Evolutionary conservation across 495 filamentous ascomycete species (phyloP), one percentile per base, ranked within the genome.

Genomic region (Ascobolus immersus): DNA sequence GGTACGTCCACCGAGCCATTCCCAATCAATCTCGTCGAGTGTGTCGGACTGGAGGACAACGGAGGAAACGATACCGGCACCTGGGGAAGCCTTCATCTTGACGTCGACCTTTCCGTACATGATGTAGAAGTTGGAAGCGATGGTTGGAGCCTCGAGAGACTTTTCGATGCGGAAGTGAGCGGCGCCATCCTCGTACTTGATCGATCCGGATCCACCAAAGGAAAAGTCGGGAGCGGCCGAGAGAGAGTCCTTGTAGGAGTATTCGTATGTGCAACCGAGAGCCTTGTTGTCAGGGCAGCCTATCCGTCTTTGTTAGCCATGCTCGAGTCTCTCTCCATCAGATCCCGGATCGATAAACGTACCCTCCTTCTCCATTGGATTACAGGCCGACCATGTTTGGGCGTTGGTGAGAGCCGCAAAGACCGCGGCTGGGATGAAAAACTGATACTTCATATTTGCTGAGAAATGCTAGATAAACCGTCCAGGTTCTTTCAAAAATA

Each of bases 21-120:
- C 74, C 64, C 79, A 79, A 52, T 93, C 86, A 45, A 96, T 79
- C 54, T 96, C 86, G 52, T 96, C 86, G 9, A 91, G 65, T 39
- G 71, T 67, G 51, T 90, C 84, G 7, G 82, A 92, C 52, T 86
- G 68, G 36, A 96, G 55, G 9, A 93, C 77, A 17, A 86, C 60
- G 33, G 71, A 80, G 55, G 72, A 80, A 31, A 96, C 69, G 34
- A 91, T 67, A 32, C 77, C 77, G 5, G 49, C 48, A 3, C 77
- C 77, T 5, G 66, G 62, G 21, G 75, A 68, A 38, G 75, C 68
- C 52, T 72, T 69, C 48, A 79, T 60, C 42, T 63, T 67, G 18
- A 73, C 54, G 36, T 78, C 71, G 40, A 81, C 66, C 17, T 71
- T 67, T 34, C 77, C 77, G 51, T 76, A 81, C 65, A 84, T 76